phyloP scores from a whole-genome alignment of 2,329 filamentous ascomycete genomes.

The Moelleriella libera region DNA sequence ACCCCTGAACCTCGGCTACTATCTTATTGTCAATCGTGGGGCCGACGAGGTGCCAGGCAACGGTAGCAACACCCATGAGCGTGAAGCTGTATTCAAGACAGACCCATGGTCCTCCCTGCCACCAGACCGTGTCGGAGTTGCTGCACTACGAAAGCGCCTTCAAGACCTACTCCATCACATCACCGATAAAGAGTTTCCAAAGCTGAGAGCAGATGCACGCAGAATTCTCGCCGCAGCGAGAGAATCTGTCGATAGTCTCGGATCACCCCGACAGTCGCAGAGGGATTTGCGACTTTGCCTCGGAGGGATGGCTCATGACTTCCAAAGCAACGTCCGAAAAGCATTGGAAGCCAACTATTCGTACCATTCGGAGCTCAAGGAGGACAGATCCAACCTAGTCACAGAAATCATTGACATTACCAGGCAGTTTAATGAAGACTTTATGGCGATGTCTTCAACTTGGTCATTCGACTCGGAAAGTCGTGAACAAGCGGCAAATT shows the following conservation, averaged over 20 bases:
- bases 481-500: too few species aligned
- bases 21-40: slow-evolving; percentile 31
- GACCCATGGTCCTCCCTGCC: slow-evolving; percentile 6
- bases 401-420: slow-evolving; percentile 37
- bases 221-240: slow-evolving; percentile 1
- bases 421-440: slow-evolving; percentile 62
- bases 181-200: slow-evolving; percentile 22
- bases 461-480: not conserved
- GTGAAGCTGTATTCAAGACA: slow-evolving; percentile 29
- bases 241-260: not conserved
- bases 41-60: slow-evolving; percentile 21
- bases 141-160: slow-evolving; percentile 19
- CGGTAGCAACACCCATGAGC: slow-evolving; percentile 10
- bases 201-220: slow-evolving; percentile 17
- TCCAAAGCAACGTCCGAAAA: not conserved
- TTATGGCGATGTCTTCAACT: not conserved
- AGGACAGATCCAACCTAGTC: not conserved
- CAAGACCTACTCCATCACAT: slow-evolving; percentile 23
- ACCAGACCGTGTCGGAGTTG: slow-evolving; percentile 17
- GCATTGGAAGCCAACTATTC: slow-evolving; percentile 1
- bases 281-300: slow-evolving; percentile 1
- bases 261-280: not conserved
- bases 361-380: not conserved
- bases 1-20: slow-evolving; percentile 31
- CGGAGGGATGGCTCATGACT: not conserved